A percentile compares a stretch with the other conserved stretches of the same genome.
Conservation (phyloP, 371 early-diverging fungal genomes). For the Circinella umbellata region DNA sequence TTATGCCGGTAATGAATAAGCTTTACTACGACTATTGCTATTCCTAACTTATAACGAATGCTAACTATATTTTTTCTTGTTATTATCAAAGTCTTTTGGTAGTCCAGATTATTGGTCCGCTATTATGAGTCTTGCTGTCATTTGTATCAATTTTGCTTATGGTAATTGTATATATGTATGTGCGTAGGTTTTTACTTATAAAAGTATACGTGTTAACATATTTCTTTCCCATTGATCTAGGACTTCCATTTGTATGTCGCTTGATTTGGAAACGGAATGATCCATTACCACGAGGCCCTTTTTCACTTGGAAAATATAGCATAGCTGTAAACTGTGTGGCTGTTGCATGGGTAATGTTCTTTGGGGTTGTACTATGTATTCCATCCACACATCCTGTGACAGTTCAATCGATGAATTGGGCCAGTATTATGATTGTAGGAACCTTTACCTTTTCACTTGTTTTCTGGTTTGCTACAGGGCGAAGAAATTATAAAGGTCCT, state of each 20-base stretch:
- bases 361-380: conserved; percentile 29
- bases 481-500: conserved; percentile 29
- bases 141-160: conserved; percentile 30
- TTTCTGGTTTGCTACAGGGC: conserved; percentile 27
- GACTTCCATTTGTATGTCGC: conserved; percentile 30
- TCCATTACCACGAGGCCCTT: conserved; percentile 22
- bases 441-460: conserved; percentile 19
- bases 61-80: too few species aligned
- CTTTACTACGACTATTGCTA: too few species aligned
- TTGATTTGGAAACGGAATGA: conserved; percentile 26
- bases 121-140: conserved; percentile 28
- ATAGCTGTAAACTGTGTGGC: conserved; percentile 27
- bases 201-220: background rate
- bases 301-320: conserved; percentile 28
- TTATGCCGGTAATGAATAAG: conserved; percentile 26
- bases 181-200: background rate
- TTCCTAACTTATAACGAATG: too few species aligned
- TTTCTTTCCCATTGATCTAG: background rate
- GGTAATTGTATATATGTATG: conserved; percentile 11
- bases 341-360: conserved; percentile 32
- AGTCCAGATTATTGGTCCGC: conserved; percentile 32
- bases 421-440: conserved; percentile 30
- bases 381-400: conserved; percentile 24
- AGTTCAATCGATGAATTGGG: conserved; percentile 29
- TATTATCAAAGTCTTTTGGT: conserved; percentile 22